Conservation (phyloP, 139 green algal species). For the Eudorina sp. region DNA sequence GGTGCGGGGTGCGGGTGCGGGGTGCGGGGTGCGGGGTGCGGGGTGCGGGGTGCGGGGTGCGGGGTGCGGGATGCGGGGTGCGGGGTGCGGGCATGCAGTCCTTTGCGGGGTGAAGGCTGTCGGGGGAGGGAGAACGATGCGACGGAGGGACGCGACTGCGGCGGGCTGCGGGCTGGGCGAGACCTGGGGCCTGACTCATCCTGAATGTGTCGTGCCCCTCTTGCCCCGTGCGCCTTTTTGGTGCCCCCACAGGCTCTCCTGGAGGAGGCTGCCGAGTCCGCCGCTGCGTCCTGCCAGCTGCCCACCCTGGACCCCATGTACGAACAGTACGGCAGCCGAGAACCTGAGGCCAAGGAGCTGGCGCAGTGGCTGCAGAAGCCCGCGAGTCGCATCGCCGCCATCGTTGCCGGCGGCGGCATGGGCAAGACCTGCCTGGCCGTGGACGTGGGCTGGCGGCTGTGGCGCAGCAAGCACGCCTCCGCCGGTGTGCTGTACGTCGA, state of each 20-base stretch:
- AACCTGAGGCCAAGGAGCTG: background rate
- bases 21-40: no score
- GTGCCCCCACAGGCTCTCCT: background rate
- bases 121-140: no score
- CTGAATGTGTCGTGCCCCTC: no score
- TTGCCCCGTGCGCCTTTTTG: no score
- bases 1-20: no score
- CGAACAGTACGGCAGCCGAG: constrained; percentile 18
- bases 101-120: no score
- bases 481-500: constrained; percentile 39
- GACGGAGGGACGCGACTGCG: no score
- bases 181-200: no score
- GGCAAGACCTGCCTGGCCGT: constrained; percentile 48
- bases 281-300: background rate
- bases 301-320: background rate
- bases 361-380: background rate
- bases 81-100: no score
- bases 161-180: no score
- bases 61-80: no score
- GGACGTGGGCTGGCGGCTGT: constrained; percentile 39
- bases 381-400: background rate
- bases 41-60: no score
- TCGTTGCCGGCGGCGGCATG: constrained; percentile 31
- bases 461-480: background rate
- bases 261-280: background rate